Percentiles rank a stretch among this genome's conserved stretches.
Evolutionary conservation across 352 stramenopile genomes (phyloP).

Genomic region (Globisporangium abappressorium): DNA sequence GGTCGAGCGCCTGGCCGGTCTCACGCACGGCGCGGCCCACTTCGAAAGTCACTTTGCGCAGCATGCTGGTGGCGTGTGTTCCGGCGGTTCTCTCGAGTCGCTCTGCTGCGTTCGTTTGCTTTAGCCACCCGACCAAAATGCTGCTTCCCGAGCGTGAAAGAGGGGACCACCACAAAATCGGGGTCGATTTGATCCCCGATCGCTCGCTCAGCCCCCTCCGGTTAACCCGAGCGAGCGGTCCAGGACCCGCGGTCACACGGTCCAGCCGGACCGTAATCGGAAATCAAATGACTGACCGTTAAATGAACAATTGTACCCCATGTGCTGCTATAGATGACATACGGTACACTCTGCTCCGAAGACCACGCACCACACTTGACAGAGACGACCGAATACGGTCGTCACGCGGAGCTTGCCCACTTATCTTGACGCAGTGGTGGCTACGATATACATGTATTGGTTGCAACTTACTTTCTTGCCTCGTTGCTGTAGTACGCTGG

Average conservation of each 20-base stretch:
- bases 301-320: conserved; percentile 10
- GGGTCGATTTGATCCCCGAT: neutral
- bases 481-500: neutral
- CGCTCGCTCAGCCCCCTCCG: neutral
- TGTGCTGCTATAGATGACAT: neutral
- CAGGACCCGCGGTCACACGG: neutral
- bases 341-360: too few species aligned
- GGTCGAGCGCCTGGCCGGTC: conserved; percentile 95
- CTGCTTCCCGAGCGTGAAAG: conserved; percentile 7
- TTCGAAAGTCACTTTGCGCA: conserved; percentile 88
- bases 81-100: conserved; percentile 12
- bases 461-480: neutral
- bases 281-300: neutral
- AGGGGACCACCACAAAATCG: conserved; percentile 38
- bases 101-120: conserved; percentile 11
- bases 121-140: conserved; percentile 8
- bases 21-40: conserved; percentile 92
- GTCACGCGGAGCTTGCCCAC: too few species aligned
- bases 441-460: conserved; percentile 5
- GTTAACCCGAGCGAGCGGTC: neutral
- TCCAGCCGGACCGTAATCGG: neutral
- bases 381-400: too few species aligned
- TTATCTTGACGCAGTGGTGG: neutral
- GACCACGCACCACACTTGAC: too few species aligned
- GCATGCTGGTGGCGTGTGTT: conserved; percentile 40